Percentiles rank a stretch among this genome's conserved stretches.
Evolutionary conservation across 176 grass and related monocot species (phyloP).

Genomic region (Oryza meridionalis): DNA sequence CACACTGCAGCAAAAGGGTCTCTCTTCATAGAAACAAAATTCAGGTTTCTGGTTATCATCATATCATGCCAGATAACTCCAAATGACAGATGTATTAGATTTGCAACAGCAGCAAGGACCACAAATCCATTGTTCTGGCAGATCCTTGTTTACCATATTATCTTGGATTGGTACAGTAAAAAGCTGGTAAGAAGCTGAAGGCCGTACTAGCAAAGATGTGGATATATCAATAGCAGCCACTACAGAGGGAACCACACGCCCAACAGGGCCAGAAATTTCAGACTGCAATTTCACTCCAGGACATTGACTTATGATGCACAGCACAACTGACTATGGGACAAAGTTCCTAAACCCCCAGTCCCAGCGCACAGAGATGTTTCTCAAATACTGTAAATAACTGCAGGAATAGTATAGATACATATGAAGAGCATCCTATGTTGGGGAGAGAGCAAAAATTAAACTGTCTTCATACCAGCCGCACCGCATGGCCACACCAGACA

Average conservation of each 20-base stretch:
- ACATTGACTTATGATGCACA: slow-evolving; percentile 40
- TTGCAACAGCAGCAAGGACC: slow-evolving; percentile 38
- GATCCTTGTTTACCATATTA: slow-evolving; percentile 59
- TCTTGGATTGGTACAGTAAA: slow-evolving; percentile 46
- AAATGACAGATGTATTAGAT: slow-evolving; percentile 51
- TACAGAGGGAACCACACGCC: slow-evolving; percentile 43
- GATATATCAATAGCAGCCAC: slow-evolving; percentile 60
- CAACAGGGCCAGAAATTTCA: slow-evolving; percentile 44
- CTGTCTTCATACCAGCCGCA: slow-evolving; percentile 13
- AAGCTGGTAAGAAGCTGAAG: slow-evolving; percentile 51
- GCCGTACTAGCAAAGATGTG: slow-evolving; percentile 49
- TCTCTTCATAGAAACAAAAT: slow-evolving; percentile 39
- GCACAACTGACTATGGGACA: slow-evolving; percentile 23
- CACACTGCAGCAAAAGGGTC: slow-evolving; percentile 17
- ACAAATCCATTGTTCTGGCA: slow-evolving; percentile 48
- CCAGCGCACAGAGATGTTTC: slow-evolving; percentile 34
- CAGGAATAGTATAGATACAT: slow-evolving; percentile 28
- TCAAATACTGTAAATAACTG: slow-evolving; percentile 22
- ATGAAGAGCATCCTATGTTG: slow-evolving; percentile 57
- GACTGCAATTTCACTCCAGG: slow-evolving; percentile 38
- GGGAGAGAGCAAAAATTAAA: slow-evolving; percentile 17
- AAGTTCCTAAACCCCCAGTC: slow-evolving; percentile 23
- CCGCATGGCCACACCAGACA: slow-evolving; percentile 10
- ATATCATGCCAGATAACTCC: slow-evolving; percentile 30
- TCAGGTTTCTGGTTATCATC: slow-evolving; percentile 8